Conservation (phyloP, 768 basidiomycete species). For the Auriculariales sp. region DNA sequence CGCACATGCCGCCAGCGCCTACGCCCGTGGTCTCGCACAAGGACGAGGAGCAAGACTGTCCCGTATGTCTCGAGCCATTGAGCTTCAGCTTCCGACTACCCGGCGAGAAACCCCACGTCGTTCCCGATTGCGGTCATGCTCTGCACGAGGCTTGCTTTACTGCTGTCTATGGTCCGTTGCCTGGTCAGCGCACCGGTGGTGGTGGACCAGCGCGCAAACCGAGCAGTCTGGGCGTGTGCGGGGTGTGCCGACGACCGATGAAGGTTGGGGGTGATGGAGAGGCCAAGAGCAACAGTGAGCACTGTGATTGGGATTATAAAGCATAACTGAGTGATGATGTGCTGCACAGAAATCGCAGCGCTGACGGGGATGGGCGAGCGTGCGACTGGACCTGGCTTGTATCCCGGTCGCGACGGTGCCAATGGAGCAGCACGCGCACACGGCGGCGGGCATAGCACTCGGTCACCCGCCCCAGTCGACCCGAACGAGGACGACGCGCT, state of each 20-base stretch:
- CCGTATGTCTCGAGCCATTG: slow-evolving; percentile 91
- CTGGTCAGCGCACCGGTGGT: slow-evolving; percentile 36
- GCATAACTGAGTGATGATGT: slow-evolving; percentile 7
- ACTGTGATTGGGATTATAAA: too few species aligned
- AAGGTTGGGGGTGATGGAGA: slow-evolving; percentile 81
- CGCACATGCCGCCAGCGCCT: not conserved
- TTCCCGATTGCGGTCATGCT: slow-evolving; percentile 94
- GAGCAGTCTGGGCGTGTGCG: slow-evolving; percentile 87
- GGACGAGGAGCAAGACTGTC: slow-evolving; percentile 83
- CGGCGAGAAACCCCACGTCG: slow-evolving; percentile 94
- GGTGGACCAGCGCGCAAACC: slow-evolving; percentile 39
- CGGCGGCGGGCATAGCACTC: slow-evolving; percentile 11
- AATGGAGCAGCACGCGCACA: slow-evolving; percentile 27
- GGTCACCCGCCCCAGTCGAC: slow-evolving; percentile 31
- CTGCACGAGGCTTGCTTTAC: slow-evolving; percentile 98
- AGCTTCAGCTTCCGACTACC: slow-evolving; percentile 84
- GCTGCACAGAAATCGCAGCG: slow-evolving; percentile 67
- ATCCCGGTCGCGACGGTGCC: slow-evolving; percentile 53
- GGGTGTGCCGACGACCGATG: slow-evolving; percentile 94
- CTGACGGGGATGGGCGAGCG: slow-evolving; percentile 79
- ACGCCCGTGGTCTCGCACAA: slow-evolving; percentile 48
- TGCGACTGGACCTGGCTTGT: slow-evolving; percentile 35
- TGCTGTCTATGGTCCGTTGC: slow-evolving; percentile 87
- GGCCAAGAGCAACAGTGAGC: slow-evolving; percentile 76
- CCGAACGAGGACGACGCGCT: slow-evolving; percentile 79